A percentile compares a stretch with the other conserved stretches of the same genome.
Conservation (phyloP, 1,284 basidiomycete species). For the Fomitopsis schrenkii region DNA sequence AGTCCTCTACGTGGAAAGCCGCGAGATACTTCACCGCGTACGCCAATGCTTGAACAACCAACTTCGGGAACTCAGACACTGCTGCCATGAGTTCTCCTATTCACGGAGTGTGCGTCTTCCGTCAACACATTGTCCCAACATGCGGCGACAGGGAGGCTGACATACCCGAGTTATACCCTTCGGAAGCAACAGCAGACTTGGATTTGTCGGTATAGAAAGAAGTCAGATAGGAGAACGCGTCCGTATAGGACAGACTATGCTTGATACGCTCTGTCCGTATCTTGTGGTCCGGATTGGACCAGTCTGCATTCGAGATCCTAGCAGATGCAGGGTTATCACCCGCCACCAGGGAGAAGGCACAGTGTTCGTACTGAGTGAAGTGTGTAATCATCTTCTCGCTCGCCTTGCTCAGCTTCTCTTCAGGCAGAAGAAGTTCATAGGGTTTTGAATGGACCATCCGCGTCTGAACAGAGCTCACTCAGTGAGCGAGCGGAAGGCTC, state of each 20-base stretch:
- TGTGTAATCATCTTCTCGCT: conserved; percentile 79
- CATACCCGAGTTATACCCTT: conserved; percentile 45
- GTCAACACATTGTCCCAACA: background rate
- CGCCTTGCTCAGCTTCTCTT: conserved; percentile 53
- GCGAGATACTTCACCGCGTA: conserved; percentile 76
- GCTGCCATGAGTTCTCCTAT: conserved; percentile 49
- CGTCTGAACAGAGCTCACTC: conserved; percentile 44
- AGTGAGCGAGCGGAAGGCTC: background rate
- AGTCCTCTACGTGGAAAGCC: conserved; percentile 73
- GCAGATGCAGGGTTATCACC: background rate
- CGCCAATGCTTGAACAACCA: conserved; percentile 73
- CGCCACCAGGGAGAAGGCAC: conserved; percentile 12
- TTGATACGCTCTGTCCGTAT: conserved; percentile 65
- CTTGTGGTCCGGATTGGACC: conserved; percentile 41
- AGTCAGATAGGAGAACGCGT: conserved; percentile 72
- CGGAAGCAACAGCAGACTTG: conserved; percentile 35
- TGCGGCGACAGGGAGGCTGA: background rate
- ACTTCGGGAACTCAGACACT: conserved; percentile 71
- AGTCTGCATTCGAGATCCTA: conserved; percentile 28
- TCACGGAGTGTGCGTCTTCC: background rate
- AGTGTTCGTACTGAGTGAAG: conserved; percentile 47
- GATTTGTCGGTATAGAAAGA: conserved; percentile 66
- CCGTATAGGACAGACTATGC: conserved; percentile 55
- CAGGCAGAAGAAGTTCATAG: conserved; percentile 75
- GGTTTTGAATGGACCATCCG: conserved; percentile 82